Evolutionary conservation across 2,329 filamentous ascomycete species (phyloP).

Genomic region (Aspergillus brasiliensis): DNA sequence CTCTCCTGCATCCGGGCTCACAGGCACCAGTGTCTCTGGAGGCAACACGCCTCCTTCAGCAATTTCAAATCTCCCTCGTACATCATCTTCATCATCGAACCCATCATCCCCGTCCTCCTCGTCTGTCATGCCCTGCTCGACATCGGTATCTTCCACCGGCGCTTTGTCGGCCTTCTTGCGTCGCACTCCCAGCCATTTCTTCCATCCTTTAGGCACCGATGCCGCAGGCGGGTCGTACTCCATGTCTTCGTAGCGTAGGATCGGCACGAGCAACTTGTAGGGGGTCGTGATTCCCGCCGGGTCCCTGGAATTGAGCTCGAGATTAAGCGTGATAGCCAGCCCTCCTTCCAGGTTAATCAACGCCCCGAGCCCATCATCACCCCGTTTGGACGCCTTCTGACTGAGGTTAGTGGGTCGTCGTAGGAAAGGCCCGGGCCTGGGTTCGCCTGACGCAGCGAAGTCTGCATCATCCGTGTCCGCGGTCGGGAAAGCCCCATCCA

Average conservation of each 20-base stretch:
- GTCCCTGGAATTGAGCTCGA: slow-evolving; percentile 83
- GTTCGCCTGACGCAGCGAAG: slow-evolving; percentile 29
- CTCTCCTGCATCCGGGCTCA: slow-evolving; percentile 8
- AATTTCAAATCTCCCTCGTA: neutral
- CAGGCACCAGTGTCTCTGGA: slow-evolving; percentile 13
- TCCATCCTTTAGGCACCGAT: slow-evolving; percentile 42
- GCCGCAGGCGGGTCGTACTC: slow-evolving; percentile 40
- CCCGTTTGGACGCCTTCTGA: slow-evolving; percentile 61
- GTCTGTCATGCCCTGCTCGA: slow-evolving; percentile 19
- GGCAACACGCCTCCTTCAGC: neutral
- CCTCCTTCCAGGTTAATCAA: slow-evolving; percentile 77
- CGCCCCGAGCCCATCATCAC: slow-evolving; percentile 54
- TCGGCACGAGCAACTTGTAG: slow-evolving; percentile 83
- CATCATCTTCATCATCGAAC: slow-evolving; percentile 11
- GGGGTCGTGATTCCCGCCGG: slow-evolving; percentile 85
- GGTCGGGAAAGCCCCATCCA: slow-evolving; percentile 35
- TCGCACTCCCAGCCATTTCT: slow-evolving; percentile 38
- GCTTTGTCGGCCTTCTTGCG: slow-evolving; percentile 28
- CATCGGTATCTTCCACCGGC: slow-evolving; percentile 24
- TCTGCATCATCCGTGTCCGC: slow-evolving; percentile 36
- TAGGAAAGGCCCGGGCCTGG: slow-evolving; percentile 56
- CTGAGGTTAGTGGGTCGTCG: slow-evolving; percentile 71
- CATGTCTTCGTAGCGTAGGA: slow-evolving; percentile 59
- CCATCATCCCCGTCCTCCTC: slow-evolving; percentile 20
- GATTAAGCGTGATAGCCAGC: slow-evolving; percentile 82